Percentiles rank a stretch among this genome's conserved stretches.
These are phyloP conservation scores for Cladosporium sp. DNA, from an alignment of 2,329 filamentous ascomycete species.

Conservation along the genomic window DNA sequence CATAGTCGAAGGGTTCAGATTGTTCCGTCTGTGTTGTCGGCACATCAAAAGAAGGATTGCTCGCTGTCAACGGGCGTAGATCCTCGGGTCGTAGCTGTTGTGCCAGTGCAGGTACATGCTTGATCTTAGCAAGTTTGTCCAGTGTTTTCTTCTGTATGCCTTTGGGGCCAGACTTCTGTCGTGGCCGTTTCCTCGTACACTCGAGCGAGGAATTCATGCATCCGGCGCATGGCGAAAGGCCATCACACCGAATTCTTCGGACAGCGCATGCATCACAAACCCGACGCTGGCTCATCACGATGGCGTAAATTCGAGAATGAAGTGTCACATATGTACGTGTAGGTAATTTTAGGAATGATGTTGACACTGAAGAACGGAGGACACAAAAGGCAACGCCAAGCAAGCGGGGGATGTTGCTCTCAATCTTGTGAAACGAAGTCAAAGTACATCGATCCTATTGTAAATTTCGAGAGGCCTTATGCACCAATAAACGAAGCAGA, in stretches of 20 bases:
- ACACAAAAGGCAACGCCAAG: constrained; percentile 2
- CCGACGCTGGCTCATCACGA: constrained; percentile 8
- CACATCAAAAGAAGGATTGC: not conserved
- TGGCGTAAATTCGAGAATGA: too few relatives aligned
- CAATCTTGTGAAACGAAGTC: too few relatives aligned
- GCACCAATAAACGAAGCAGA: too few relatives aligned
- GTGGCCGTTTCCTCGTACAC: constrained; percentile 13
- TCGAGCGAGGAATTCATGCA: constrained; percentile 13
- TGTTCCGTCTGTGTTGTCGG: not conserved
- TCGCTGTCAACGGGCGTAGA: not conserved
- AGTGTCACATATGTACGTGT: too few relatives aligned
- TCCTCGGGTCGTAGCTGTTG: not conserved
- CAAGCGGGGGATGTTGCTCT: constrained; percentile 2
- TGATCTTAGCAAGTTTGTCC: constrained; percentile 4
- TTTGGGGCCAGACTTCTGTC: constrained; percentile 15
- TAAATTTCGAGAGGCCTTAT: too few relatives aligned
- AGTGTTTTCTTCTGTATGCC: constrained; percentile 13
- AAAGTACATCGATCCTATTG: too few relatives aligned
- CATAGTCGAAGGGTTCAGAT: not conserved
- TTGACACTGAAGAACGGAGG: not conserved
- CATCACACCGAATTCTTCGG: constrained; percentile 18
- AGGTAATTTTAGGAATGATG: too few relatives aligned
- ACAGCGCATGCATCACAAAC: constrained; percentile 19
- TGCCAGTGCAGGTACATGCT: not conserved
- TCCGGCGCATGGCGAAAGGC: constrained; percentile 13